Base-by-base conservation (phyloP, 371 early-diverging fungal genomes). In the Fennellomyces sp. region DNA sequence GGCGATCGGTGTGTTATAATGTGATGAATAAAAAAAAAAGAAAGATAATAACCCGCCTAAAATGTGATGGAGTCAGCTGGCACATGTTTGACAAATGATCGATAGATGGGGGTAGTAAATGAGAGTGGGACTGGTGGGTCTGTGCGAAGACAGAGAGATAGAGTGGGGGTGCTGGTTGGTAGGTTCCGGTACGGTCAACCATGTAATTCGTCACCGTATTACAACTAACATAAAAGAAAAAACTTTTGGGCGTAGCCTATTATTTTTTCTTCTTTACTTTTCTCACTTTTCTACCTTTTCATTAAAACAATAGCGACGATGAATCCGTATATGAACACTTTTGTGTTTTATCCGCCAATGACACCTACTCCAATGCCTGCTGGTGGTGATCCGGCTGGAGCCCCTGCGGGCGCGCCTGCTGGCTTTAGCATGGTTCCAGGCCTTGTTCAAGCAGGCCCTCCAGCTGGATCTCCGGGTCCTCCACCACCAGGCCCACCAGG, bases 401-500 rank as follows among this genome's bases (percentile, higher is more conserved):
- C 35, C 35, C 35, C 35, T 13, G 13, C 6, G 8, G 35, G 35
- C 6, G 35, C 35, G 35, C 35, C 35, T 33, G 21, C 45, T 17
- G 45, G 45, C 23, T 4, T 21, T 4, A 25, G 23, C 7, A 45
- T 45, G 5, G n/a, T 45, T 21, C 45, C 45, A 45, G 45, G 45
- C 0, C 41, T 56, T 8, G 26, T 64, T 54, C 64, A 65, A 21
- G 65, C 70, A 29, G 68, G 73, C 36, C 63, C 73, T 4, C 42
- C 45, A 19, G n/a, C 15, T 28, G 15, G 17, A 28, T 12, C 5
- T 35, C 38, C 41, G 1, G 19, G 35, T 0, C 49, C 58, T 6
- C 49, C 50, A 5, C 58, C 58, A 21, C 38, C 58, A 13, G 50
- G 35, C 3, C 51, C 52, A 25, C 51, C 59, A 28, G 17, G 30